Conservation (phyloP, 2,329 filamentous ascomycete species). For the Hirsutella rhossiliensis region DNA sequence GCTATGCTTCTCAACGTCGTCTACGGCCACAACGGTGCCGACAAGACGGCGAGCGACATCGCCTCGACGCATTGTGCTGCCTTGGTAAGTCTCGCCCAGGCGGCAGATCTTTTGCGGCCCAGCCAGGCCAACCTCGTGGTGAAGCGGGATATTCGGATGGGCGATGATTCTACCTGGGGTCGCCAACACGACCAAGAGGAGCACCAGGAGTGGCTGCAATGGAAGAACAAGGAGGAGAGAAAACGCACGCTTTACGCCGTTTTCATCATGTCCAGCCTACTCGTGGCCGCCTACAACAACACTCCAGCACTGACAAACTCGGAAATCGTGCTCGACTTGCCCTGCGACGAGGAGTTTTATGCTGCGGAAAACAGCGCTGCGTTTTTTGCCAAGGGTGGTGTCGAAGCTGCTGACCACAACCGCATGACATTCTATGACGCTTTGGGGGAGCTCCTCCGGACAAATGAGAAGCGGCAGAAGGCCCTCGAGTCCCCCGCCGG, state of each 20-base stretch:
- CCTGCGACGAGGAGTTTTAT: constrained; percentile 89
- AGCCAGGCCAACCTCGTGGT: constrained; percentile 31
- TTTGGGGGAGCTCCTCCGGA: constrained; percentile 66
- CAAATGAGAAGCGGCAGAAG: constrained; percentile 56
- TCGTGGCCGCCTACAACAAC: constrained; percentile 90
- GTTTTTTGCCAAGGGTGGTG: constrained; percentile 69
- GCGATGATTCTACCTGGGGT: constrained; percentile 37
- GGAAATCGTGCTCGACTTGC: constrained; percentile 78
- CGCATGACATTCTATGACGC: constrained; percentile 71
- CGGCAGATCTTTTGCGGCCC: constrained; percentile 57
- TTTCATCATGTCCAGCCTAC: constrained; percentile 80
- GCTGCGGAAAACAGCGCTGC: constrained; percentile 69
- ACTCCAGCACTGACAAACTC: constrained; percentile 86
- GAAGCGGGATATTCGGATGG: constrained; percentile 45
- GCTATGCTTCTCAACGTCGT: constrained; percentile 95
- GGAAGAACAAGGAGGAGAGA: constrained; percentile 80
- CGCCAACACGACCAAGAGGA: constrained; percentile 39
- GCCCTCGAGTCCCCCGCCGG: not conserved
- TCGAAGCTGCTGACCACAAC: constrained; percentile 55
- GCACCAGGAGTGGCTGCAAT: constrained; percentile 58
- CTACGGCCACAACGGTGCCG: constrained; percentile 88
- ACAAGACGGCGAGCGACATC: constrained; percentile 82
- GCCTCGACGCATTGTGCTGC: constrained; percentile 87
- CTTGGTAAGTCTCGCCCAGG: constrained; percentile 79
- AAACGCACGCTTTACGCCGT: constrained; percentile 88